A percentile compares a stretch with the other conserved stretches of the same genome.
phyloP scores from a whole-genome alignment of 306 rosid genomes.

The Cercis canadensis region DNA sequence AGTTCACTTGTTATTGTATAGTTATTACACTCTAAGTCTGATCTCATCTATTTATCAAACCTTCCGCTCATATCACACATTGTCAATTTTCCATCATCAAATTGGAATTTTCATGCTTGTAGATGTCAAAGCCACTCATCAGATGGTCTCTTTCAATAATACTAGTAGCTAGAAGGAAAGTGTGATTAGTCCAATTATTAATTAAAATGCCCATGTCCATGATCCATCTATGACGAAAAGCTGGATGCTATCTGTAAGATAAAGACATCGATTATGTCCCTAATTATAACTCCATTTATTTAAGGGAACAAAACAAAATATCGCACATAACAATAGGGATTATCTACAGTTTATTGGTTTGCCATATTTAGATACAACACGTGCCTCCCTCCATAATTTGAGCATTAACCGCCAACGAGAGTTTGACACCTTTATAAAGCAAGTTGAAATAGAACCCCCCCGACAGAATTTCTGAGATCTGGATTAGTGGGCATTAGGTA shows the following conservation, averaged over 20 bases:
- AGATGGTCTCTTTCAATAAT: constrained; percentile 21
- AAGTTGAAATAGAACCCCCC: constrained; percentile 7
- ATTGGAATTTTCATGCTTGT: no score
- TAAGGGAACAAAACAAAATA: constrained; percentile 9
- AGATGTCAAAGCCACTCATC: not conserved
- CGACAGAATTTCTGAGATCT: constrained; percentile 17
- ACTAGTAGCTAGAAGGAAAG: no score
- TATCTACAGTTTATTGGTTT: constrained; percentile 24
- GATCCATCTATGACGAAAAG: constrained; percentile 20
- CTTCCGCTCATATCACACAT: no score
- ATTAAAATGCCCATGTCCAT: not conserved
- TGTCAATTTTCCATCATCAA: no score
- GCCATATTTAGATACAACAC: constrained; percentile 16
- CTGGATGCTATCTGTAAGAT: constrained; percentile 32
- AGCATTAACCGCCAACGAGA: constrained; percentile 39
- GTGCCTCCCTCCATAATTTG: constrained; percentile 38
- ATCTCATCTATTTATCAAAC: no score
- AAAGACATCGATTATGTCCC: constrained; percentile 32
- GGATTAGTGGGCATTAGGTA: no score
- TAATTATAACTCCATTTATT: not conserved
- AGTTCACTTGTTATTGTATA: no score
- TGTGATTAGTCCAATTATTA: no score
- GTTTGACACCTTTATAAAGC: constrained; percentile 39
- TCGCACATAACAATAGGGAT: not conserved
- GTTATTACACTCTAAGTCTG: no score